Percentiles rank a stretch among this genome's conserved stretches.
phyloP scores from a whole-genome alignment of 2,329 filamentous ascomycete genomes.

The Mycogone perniciosa region DNA sequence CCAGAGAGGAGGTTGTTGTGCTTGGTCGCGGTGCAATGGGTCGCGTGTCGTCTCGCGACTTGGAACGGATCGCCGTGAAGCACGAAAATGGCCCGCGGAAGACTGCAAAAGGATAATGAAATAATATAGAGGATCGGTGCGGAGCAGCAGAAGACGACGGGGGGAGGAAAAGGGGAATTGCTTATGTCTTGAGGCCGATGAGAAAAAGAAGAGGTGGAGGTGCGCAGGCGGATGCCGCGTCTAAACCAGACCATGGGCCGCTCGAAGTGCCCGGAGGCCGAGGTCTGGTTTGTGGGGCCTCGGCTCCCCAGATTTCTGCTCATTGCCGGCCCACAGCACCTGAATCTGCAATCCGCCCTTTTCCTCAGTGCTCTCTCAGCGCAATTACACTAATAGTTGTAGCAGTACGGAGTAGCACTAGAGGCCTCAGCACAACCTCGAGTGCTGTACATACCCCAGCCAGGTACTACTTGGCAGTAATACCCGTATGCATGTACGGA shows the following conservation, averaged over 20 bases:
- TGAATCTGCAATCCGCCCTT: neutral
- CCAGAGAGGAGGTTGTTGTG: neutral
- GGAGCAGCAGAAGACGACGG: neutral
- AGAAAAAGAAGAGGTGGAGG: conserved; percentile 8
- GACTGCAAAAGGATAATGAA: conserved; percentile 3
- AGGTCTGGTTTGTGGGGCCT: conserved; percentile 16
- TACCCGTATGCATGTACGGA: too few relatives aligned
- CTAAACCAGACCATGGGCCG: conserved; percentile 5
- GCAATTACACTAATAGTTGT: neutral
- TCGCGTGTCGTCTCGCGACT: neutral
- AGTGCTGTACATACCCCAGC: too few relatives aligned
- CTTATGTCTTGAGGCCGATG: conserved; percentile 2
- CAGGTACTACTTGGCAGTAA: too few relatives aligned
- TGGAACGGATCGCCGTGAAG: neutral
- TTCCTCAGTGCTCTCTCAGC: too few relatives aligned
- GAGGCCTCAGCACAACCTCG: too few relatives aligned
- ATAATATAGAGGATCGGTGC: neutral
- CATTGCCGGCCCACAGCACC: neutral
- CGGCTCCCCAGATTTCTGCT: conserved; percentile 15
- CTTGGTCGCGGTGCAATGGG: neutral
- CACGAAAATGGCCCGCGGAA: neutral
- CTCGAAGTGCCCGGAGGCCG: conserved; percentile 10
- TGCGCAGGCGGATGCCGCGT: conserved; percentile 8
- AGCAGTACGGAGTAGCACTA: neutral
- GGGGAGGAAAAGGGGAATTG: conserved; percentile 1